Percentiles rank a stretch among this genome's conserved stretches.
phyloP scores from a whole-genome alignment of 495 filamentous ascomycete genomes.

The Aspergillus olivimuriae region DNA sequence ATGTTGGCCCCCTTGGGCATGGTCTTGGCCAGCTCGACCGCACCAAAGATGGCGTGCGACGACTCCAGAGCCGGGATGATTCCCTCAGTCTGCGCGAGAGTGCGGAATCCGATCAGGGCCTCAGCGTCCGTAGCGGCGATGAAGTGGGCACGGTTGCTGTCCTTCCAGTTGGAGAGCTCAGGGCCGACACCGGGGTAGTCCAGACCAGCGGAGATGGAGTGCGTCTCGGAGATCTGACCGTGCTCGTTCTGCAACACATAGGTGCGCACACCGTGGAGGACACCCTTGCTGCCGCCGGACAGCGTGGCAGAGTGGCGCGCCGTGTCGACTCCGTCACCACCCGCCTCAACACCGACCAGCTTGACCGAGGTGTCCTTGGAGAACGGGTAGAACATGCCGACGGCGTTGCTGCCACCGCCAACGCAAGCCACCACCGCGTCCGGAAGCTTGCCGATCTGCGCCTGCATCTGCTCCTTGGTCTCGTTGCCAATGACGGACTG shows the following conservation, averaged over 20 bases:
- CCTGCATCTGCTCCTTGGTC: conserved; percentile 81
- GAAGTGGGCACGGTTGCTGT: conserved; percentile 76
- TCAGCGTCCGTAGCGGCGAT: conserved; percentile 88
- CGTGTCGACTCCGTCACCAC: conserved; percentile 92
- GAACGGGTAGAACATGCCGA: conserved; percentile 97
- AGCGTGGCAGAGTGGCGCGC: conserved; percentile 83
- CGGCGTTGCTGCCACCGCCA: conserved; percentile 85
- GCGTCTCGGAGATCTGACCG: conserved; percentile 90
- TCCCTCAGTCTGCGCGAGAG: conserved; percentile 80
- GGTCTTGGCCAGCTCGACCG: conserved; percentile 81
- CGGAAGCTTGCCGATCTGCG: conserved; percentile 76
- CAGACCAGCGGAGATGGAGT: conserved; percentile 93
- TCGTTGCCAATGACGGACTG: conserved; percentile 90
- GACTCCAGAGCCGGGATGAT: conserved; percentile 96
- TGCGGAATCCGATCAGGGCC: conserved; percentile 82
- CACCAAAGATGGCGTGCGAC: conserved; percentile 86
- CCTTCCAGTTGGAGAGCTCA: conserved; percentile 90
- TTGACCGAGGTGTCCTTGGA: conserved; percentile 76
- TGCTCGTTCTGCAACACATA: conserved; percentile 89
- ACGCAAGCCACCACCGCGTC: conserved; percentile 96
- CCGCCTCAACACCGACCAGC: conserved; percentile 90
- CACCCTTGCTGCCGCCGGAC: conserved; percentile 80
- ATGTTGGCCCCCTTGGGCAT: conserved; percentile 85
- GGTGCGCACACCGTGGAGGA: conserved; percentile 91
- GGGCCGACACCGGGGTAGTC: conserved; percentile 97